Evolutionary conservation across 2,329 filamentous ascomycete species (phyloP).

Genomic region (Cordyceps tenuipes): DNA sequence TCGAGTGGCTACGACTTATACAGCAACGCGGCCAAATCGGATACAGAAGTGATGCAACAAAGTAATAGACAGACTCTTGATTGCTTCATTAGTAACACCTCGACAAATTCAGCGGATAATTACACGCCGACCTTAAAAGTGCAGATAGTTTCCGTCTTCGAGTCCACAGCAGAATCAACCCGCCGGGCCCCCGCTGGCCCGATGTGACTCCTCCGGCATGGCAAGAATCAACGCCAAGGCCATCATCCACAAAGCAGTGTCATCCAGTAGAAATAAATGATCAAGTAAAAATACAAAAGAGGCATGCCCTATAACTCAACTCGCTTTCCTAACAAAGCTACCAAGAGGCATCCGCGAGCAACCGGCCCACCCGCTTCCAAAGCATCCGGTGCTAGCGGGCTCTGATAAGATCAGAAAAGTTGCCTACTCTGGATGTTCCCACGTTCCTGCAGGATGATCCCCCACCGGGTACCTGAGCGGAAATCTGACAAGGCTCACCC

Average conservation of each 20-base stretch:
- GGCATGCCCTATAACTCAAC: neutral
- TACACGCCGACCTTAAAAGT: too few relatives aligned
- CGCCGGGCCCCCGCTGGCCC: neutral
- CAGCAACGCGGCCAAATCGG: neutral
- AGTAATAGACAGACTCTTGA: too few relatives aligned
- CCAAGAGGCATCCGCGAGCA: neutral
- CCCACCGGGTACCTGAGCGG: neutral
- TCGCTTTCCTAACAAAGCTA: neutral
- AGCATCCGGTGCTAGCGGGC: neutral
- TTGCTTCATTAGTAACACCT: too few relatives aligned
- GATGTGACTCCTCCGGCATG: neutral
- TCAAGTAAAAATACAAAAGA: neutral
- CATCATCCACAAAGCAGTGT: too few relatives aligned
- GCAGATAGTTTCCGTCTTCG: too few relatives aligned
- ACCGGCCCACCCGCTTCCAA: neutral
- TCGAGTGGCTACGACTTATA: neutral
- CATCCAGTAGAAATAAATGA: neutral
- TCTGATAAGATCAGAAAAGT: neutral
- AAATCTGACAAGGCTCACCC: neutral
- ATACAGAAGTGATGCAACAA: neutral
- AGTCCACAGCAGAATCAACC: too few relatives aligned
- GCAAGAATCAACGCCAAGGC: too few relatives aligned
- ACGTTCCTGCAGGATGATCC: neutral
- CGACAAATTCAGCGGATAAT: too few relatives aligned
- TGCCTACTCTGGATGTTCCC: neutral